These are phyloP conservation scores for Sphagnum fallax DNA, from an alignment of 228 moss, liverwort and hornwort genomes.

Conservation along the genomic window DNA sequence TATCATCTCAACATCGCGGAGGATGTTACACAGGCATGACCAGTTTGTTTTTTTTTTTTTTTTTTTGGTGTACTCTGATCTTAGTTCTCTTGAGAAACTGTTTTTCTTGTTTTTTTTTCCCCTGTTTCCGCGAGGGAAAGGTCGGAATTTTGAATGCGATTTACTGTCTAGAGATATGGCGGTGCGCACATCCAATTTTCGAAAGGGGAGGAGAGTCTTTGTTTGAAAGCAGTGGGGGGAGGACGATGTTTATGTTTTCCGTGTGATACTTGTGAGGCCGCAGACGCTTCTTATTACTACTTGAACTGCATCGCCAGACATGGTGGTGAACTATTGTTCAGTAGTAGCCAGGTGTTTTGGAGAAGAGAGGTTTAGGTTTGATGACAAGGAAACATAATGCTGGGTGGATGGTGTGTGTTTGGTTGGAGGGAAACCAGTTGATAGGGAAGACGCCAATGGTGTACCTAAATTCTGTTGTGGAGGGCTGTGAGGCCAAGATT, in stretches of 20 bases:
- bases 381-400: neutral
- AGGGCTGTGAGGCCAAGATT: conserved; percentile 78
- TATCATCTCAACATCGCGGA: conserved; percentile 77
- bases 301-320: no score
- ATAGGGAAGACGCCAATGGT: conserved; percentile 99
- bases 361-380: no score
- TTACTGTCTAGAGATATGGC: neutral
- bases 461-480: conserved; percentile 77
- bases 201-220: neutral
- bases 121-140: neutral
- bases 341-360: no score
- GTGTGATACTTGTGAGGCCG: no score
- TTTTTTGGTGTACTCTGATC: neutral
- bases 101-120: neutral
- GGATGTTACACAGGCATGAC: conserved; percentile 77
- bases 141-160: neutral
- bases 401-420: neutral
- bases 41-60: no score
- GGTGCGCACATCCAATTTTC: neutral
- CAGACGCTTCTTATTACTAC: no score
- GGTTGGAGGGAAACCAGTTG: conserved; percentile 34
- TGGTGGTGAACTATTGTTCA: no score
- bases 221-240: no score
- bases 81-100: neutral
- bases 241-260: no score